phyloP scores from a whole-genome alignment of 2,329 filamentous ascomycete species.

The Exophiala phaeomuriformis region DNA sequence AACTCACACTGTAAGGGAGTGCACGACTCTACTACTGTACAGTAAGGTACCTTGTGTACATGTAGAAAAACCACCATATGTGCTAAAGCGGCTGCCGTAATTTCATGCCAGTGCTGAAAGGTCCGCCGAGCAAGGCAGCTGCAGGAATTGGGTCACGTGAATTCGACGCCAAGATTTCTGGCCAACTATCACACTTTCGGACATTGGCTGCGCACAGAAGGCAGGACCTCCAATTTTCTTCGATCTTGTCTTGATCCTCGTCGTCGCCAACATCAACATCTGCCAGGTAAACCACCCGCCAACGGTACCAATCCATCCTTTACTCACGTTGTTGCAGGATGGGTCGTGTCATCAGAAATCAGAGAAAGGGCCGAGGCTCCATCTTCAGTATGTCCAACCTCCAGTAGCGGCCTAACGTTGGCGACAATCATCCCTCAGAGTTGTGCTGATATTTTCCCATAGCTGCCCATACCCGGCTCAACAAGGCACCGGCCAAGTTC shows the following conservation, averaged over 20 bases:
- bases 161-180: not conserved
- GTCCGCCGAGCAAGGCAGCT: no score
- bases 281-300: not conserved
- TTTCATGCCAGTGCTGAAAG: no score
- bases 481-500: conserved; percentile 94
- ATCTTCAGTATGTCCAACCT: conserved; percentile 56
- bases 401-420: not conserved
- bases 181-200: not conserved
- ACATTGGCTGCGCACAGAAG: not conserved
- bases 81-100: no score
- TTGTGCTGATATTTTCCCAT: conserved; percentile 27
- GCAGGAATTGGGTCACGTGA: not conserved
- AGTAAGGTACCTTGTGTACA: no score
- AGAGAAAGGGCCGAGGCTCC: conserved; percentile 69
- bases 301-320: not conserved
- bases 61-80: no score
- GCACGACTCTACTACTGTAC: no score
- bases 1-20: no score
- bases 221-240: conserved; percentile 1
- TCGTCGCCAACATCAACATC: conserved; percentile 3
- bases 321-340: conserved; percentile 34
- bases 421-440: not conserved
- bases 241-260: conserved; percentile 1
- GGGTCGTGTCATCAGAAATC: conserved; percentile 70
- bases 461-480: conserved; percentile 80